Conservation (phyloP, 2,329 filamentous ascomycete species). For the Arthrinium puccinioides region DNA sequence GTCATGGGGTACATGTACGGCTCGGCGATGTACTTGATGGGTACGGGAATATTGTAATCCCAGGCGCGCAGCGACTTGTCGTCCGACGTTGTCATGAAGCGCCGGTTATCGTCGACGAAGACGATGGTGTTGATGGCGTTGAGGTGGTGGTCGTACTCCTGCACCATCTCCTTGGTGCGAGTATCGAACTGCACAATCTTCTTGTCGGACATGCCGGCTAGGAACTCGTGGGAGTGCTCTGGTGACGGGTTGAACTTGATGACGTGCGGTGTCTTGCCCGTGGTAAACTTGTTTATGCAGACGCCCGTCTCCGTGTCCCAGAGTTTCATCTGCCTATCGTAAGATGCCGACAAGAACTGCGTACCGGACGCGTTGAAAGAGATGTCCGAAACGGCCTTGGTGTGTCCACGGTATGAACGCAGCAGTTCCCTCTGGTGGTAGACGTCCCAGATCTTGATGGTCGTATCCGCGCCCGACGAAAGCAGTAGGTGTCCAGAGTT, state of each 20-base stretch:
- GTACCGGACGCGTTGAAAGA: conserved; percentile 78
- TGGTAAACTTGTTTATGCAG: conserved; percentile 82
- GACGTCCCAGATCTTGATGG: conserved; percentile 89
- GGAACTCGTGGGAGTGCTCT: conserved; percentile 76
- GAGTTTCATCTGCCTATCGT: conserved; percentile 92
- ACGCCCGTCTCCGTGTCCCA: conserved; percentile 96
- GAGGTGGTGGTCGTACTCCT: conserved; percentile 97
- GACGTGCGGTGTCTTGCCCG: conserved; percentile 91
- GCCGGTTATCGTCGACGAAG: conserved; percentile 87
- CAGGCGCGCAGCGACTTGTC: conserved; percentile 93
- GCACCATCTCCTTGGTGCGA: conserved; percentile 70
- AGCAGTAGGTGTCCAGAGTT: conserved; percentile 79
- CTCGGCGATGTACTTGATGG: conserved; percentile 97
- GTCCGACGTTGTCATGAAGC: conserved; percentile 97
- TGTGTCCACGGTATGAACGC: conserved; percentile 86
- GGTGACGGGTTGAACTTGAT: conserved; percentile 83
- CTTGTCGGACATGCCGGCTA: conserved; percentile 97
- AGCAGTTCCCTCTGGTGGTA: conserved; percentile 86
- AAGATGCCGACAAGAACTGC: conserved; percentile 84
- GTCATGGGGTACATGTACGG: conserved; percentile 98
- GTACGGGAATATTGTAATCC: conserved; percentile 98
- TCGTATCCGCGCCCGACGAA: conserved; percentile 82
- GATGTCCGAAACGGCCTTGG: conserved; percentile 82
- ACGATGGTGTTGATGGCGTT: conserved; percentile 97
- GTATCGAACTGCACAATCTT: conserved; percentile 98